Base-by-base conservation (phyloP, 2,329 filamentous ascomycete species). In the Berkeleyomyces basicola region DNA sequence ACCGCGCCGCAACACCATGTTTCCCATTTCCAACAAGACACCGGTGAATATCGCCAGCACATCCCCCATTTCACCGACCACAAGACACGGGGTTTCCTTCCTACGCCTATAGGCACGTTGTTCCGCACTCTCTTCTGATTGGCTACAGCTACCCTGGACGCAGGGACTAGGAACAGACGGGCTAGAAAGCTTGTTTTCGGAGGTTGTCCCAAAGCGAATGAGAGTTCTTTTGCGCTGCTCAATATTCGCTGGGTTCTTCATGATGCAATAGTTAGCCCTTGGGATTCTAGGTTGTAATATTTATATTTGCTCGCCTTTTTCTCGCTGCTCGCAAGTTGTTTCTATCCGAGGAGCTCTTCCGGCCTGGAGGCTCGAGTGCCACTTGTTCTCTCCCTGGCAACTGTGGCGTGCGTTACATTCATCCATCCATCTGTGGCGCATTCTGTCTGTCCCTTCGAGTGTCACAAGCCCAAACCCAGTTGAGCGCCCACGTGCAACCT, bases 121-220 rank as follows among this genome's bases (percentile, higher is more conserved):
- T 63, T 63, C 42, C 58, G 49, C 58, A 33, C 62, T 61, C 49
- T 31, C 33, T 40, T 31, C 46, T 63, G 58, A 63, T 63, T 63
- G 62, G 62, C 51, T 51, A 33, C n/a, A 16, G 6, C 14, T n/a
- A 33, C 31, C 10, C 37, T 53, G 37, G 36, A 53, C 49, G 49
- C 49, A 53, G 49, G 49, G 49, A 53, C 49, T 36, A 16, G 49
- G 49, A 53, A 14, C 31, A 7, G 49, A 53, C 6, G 11, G 33
- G 23, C 33, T 53, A 36, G 33, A 53, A 53, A 53, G 49, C 49
- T 53, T 53, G 33, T 53, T 53, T 53, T 53, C 3, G 33, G 49
- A 53, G 11, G 47, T 6, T 7, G 31, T 23, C 23, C 23, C 23
- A 23, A 7, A 16, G 44, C n/a, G 14, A 47, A 47, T 47, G 11